Conservation (phyloP, 345 rosid genomes). For the Boechera divaricarpa region DNA sequence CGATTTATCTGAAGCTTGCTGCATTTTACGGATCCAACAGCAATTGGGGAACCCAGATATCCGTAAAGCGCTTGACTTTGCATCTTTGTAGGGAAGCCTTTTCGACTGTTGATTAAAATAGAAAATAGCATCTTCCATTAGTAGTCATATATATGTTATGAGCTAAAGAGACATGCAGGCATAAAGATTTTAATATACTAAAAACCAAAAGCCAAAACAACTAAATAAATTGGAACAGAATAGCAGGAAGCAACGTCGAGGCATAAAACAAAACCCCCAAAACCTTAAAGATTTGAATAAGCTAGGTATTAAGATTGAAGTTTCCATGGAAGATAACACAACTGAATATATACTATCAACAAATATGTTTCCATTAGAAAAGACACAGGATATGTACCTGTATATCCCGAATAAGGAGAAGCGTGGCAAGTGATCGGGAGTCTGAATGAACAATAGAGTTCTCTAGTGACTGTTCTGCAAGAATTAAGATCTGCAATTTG, state of each 20-base stretch:
- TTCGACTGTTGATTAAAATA: slow-evolving; percentile 59
- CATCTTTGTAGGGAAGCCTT: slow-evolving; percentile 77
- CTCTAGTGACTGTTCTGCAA: slow-evolving; percentile 95
- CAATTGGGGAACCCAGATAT: slow-evolving; percentile 73
- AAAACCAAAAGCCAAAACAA: neutral
- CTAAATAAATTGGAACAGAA: neutral
- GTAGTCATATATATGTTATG: neutral
- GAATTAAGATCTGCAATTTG: slow-evolving; percentile 86
- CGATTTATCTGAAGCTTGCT: slow-evolving; percentile 85
- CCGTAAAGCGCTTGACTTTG: slow-evolving; percentile 52
- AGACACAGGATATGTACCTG: slow-evolving; percentile 56
- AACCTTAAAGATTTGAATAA: neutral
- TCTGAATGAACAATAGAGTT: slow-evolving; percentile 95
- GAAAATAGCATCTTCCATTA: slow-evolving; percentile 24
- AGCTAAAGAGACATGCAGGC: slow-evolving; percentile 7
- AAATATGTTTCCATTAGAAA: neutral
- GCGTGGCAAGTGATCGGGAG: slow-evolving; percentile 93
- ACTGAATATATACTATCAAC: neutral
- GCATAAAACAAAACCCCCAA: too few relatives aligned
- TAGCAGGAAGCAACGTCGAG: too few relatives aligned
- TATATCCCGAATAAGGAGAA: slow-evolving; percentile 94
- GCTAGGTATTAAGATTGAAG: neutral
- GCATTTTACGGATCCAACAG: slow-evolving; percentile 95
- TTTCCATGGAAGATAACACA: neutral
- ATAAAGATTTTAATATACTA: neutral